A percentile compares a stretch with the other conserved stretches of the same genome.
phyloP scores from a whole-genome alignment of 2,329 filamentous ascomycete species.

The Trichoderma sp. region DNA sequence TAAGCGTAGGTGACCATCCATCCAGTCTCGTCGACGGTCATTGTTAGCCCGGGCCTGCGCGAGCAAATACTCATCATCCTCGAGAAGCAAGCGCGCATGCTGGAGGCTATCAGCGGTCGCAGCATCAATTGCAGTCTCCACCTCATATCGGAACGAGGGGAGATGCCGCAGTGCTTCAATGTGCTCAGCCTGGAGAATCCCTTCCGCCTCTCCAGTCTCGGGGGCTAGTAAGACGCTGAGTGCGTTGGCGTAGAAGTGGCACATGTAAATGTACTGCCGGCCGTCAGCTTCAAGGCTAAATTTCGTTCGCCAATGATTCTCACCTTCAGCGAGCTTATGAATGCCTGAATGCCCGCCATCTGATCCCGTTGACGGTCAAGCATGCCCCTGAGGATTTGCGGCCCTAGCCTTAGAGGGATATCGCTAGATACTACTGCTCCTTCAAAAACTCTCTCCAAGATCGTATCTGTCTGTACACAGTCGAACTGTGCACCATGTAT shows the following conservation, averaged over 20 bases:
- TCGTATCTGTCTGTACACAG: slow-evolving; percentile 67
- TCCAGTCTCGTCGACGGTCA: slow-evolving; percentile 34
- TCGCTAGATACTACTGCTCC: slow-evolving; percentile 58
- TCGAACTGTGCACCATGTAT: slow-evolving; percentile 73
- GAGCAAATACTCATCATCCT: slow-evolving; percentile 57
- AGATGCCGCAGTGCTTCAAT: slow-evolving; percentile 65
- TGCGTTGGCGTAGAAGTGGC: slow-evolving; percentile 77
- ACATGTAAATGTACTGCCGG: slow-evolving; percentile 77
- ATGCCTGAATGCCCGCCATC: slow-evolving; percentile 70
- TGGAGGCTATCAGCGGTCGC: slow-evolving; percentile 44
- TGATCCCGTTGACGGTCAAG: slow-evolving; percentile 73
- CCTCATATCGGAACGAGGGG: slow-evolving; percentile 61
- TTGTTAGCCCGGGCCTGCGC: slow-evolving; percentile 36
- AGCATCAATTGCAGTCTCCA: slow-evolving; percentile 48
- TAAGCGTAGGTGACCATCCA: slow-evolving; percentile 47
- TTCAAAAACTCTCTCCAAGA: slow-evolving; percentile 70
- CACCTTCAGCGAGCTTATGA: slow-evolving; percentile 68
- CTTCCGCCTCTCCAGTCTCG: slow-evolving; percentile 26
- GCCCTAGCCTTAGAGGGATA: slow-evolving; percentile 59
- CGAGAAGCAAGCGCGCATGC: slow-evolving; percentile 47
- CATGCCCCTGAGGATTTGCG: slow-evolving; percentile 58
- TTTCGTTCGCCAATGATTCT: slow-evolving; percentile 18
- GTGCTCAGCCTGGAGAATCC: slow-evolving; percentile 55
- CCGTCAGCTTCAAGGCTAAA: not conserved
- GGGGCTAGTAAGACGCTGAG: slow-evolving; percentile 59